Evolutionary conservation across 768 basidiomycete species (phyloP), one percentile per base, ranked within the genome.

Genomic region (Podaxis rugospora): DNA sequence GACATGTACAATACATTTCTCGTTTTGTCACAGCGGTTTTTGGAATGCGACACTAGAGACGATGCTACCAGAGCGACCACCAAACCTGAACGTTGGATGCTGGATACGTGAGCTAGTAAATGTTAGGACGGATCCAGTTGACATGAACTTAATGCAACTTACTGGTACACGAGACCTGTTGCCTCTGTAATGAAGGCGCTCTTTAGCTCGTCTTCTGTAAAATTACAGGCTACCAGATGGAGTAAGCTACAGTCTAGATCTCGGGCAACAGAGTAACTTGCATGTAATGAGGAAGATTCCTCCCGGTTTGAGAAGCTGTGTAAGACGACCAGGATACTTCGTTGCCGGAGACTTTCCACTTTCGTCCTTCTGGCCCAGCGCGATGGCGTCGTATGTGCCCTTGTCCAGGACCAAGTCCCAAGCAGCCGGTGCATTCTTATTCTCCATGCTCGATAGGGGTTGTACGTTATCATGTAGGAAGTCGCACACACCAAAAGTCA

Each of bases 321-420:
- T 73, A 21, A 89, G 80, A 11, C 85, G 82, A 49, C 64, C 66
- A 2, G 88, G 89, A 69, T 94, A 93, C 16, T 67, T 69, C n/a
- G 76, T 72, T 0, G 81, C 81, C 1, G 87, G 86, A 0, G 80
- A 75, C 44, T 65, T 69, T 21, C 87, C 89, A 39, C 70, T 66
- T 4, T 73, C 77, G 44, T 87, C 84, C 67, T 83, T 86, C 57
- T 79, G 78, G 53, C 82, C 87, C 40, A 94, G 73, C 0, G 90
- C 88, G 53, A 93, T 92, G 4, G 92, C 91, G 67, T 94, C 92
- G 67, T 85, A 92, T 0, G 92, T 94, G n/a, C 92, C 92, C 70
- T 94, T 94, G 72, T 94, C 92, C 59, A 93, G 68, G 14, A 93
- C 68, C 5, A 93, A 72, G 67, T 92, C 89, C 92, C 92, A 94